Conservation (phyloP, 768 basidiomycete species). For the Lanmaoa pseudosensibilis region DNA sequence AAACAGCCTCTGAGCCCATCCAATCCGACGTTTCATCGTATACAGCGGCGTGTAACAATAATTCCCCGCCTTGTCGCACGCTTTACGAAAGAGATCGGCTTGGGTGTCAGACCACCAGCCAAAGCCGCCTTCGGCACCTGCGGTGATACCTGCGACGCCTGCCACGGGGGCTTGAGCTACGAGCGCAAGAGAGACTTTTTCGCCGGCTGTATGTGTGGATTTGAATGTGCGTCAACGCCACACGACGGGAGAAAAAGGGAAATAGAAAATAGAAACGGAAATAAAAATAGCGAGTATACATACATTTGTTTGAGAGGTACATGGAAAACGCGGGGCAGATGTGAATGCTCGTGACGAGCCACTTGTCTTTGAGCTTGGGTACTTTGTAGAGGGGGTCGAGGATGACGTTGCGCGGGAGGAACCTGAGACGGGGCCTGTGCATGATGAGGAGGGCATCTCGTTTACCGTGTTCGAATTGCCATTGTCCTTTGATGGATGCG, state of each 20-base stretch:
- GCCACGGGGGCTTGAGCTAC: conserved; percentile 13
- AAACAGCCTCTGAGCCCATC: background rate
- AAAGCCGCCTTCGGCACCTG: conserved; percentile 11
- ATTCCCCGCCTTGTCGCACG: conserved; percentile 16
- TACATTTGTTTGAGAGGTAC: conserved; percentile 34
- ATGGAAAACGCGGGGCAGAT: conserved; percentile 35
- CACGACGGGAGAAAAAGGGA: background rate
- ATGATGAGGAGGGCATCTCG: conserved; percentile 39
- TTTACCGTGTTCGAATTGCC: conserved; percentile 34
- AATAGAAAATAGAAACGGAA: no score
- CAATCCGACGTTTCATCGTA: conserved; percentile 17
- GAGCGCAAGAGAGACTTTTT: conserved; percentile 28
- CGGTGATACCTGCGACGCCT: conserved; percentile 1
- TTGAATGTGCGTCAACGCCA: background rate
- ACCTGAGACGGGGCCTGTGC: conserved; percentile 27
- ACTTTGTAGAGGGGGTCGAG: conserved; percentile 27
- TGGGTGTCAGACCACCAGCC: conserved; percentile 25
- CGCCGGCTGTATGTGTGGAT: conserved; percentile 21
- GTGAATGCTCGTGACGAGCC: conserved; percentile 34
- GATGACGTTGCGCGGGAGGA: conserved; percentile 20
- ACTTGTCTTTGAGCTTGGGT: conserved; percentile 29
- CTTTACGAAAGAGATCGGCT: conserved; percentile 25
- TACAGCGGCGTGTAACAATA: conserved; percentile 32
- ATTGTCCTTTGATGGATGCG: conserved; percentile 35
- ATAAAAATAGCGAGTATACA: background rate